phyloP scores from a whole-genome alignment of 352 stramenopile genomes.

The Phytophthora citrophthora region DNA sequence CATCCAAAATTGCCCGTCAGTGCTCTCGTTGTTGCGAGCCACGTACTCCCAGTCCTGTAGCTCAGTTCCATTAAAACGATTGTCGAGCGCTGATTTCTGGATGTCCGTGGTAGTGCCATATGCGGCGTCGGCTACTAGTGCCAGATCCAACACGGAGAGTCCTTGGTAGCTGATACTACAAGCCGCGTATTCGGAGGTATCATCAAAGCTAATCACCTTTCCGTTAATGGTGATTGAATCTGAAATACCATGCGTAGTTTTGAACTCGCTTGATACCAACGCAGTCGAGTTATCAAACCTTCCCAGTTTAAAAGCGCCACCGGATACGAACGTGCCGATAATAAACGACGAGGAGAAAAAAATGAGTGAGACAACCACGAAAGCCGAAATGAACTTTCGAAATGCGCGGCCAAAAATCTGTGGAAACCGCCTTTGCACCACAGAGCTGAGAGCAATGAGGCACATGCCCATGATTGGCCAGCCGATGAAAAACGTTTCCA shows the following conservation, averaged over 20 bases:
- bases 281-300: constrained; percentile 52
- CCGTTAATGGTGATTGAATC: constrained; percentile 46
- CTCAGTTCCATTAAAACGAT: constrained; percentile 81
- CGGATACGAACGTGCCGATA: constrained; percentile 75
- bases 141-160: constrained; percentile 76
- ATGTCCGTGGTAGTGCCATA: constrained; percentile 74
- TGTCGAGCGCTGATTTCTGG: constrained; percentile 62
- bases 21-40: constrained; percentile 70
- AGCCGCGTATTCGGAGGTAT: constrained; percentile 69
- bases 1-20: constrained; percentile 81
- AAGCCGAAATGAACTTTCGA: constrained; percentile 74
- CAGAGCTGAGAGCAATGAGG: constrained; percentile 68
- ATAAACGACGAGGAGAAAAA: constrained; percentile 85
- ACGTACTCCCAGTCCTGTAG: constrained; percentile 78
- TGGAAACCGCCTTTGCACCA: constrained; percentile 75
- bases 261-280: constrained; percentile 27
- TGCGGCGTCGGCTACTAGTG: constrained; percentile 76
- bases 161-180: constrained; percentile 70
- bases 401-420: constrained; percentile 81
- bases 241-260: constrained; percentile 33
- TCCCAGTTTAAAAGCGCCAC: constrained; percentile 63
- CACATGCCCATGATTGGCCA: constrained; percentile 79
- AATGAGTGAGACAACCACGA: constrained; percentile 78
- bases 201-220: constrained; percentile 53
- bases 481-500: constrained; percentile 67